These are phyloP conservation scores for Sclerotinia sclerotiorum DNA, from an alignment of 2,329 filamentous ascomycete species.

Conservation along the genomic window DNA sequence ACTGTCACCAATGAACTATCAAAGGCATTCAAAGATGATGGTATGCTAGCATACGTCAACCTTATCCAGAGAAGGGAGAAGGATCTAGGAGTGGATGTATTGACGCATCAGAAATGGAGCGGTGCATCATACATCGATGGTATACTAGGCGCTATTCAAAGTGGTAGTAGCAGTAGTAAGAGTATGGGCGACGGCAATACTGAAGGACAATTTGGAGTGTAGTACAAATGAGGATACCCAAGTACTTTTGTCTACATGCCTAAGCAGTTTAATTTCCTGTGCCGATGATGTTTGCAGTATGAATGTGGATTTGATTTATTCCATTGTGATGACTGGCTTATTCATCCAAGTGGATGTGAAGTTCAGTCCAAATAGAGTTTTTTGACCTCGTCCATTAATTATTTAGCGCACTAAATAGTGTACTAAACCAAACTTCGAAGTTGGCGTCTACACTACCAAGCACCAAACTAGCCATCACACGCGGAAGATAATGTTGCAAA, in stretches of 20 bases:
- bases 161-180: constrained; percentile 82
- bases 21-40: constrained; percentile 79
- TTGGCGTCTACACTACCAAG: too few species aligned
- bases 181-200: constrained; percentile 97
- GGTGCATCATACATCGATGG: constrained; percentile 79
- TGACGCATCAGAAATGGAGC: constrained; percentile 51
- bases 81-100: constrained; percentile 55
- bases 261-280: neutral
- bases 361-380: too few species aligned
- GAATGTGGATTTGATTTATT: too few species aligned
- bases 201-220: constrained; percentile 61
- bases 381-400: too few species aligned
- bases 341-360: too few species aligned
- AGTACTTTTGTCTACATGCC: neutral
- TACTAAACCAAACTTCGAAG: too few species aligned
- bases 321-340: too few species aligned
- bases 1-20: constrained; percentile 72
- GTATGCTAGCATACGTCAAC: constrained; percentile 98
- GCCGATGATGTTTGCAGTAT: neutral
- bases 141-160: constrained; percentile 85
- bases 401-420: too few species aligned
- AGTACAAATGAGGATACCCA: neutral
- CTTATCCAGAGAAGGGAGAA: constrained; percentile 87
- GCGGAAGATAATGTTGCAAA: too few species aligned
- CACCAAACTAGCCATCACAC: too few species aligned